A percentile compares a stretch with the other conserved stretches of the same genome.
phyloP scores from a whole-genome alignment of 2,329 filamentous ascomycete genomes.

The Conoideocrella luteorostrata region DNA sequence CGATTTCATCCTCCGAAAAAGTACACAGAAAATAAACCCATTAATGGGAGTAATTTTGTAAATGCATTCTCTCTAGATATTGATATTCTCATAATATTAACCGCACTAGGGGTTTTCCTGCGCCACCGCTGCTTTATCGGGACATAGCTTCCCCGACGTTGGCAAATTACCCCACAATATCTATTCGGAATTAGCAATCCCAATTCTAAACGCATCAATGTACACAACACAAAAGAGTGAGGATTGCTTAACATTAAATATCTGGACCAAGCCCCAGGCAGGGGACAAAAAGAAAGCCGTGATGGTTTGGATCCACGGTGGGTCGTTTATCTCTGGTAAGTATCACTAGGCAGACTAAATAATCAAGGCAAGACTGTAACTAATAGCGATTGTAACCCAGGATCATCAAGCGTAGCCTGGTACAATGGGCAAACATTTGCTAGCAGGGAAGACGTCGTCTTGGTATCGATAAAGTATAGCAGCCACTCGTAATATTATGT shows the following conservation, averaged over 20 bases:
- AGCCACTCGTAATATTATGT: neutral
- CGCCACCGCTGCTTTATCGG: too few species aligned
- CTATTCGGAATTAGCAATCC: too few species aligned
- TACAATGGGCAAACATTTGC: neutral
- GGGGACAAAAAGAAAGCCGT: constrained; percentile 27
- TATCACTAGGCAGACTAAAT: too few species aligned
- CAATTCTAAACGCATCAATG: too few species aligned
- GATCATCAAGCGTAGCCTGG: neutral
- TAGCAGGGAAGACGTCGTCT: neutral
- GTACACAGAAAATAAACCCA: neutral
- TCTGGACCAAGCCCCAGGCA: constrained; percentile 29
- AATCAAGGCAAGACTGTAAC: too few species aligned
- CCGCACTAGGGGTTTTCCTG: too few species aligned
- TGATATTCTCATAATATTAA: too few species aligned
- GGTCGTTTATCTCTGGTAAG: neutral
- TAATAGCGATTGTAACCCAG: too few species aligned
- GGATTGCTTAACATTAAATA: constrained; percentile 30
- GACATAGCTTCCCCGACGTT: too few species aligned
- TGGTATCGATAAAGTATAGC: neutral
- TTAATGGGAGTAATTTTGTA: neutral
- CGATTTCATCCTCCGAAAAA: neutral
- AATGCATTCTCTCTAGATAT: too few species aligned
- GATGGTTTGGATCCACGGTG: constrained; percentile 32
- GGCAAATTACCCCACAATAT: too few species aligned
- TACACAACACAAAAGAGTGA: too few species aligned